Conservation (phyloP, 2,329 filamentous ascomycete species). For the Venturiaceae sp. region DNA sequence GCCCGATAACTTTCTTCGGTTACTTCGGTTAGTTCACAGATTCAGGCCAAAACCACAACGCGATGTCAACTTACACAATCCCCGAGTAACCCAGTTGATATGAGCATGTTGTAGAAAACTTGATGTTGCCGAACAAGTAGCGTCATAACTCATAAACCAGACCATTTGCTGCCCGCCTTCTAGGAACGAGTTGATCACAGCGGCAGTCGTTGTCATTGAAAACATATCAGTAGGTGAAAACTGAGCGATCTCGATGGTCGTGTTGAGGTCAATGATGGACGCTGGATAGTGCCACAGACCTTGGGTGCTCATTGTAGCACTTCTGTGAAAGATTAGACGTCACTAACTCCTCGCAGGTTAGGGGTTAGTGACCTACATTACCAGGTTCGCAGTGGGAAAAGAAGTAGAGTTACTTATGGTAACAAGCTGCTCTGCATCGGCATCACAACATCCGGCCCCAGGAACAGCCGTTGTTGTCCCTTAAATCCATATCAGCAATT, state of each 20-base stretch:
- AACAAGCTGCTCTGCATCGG: slow-evolving; percentile 39
- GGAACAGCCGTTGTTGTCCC: slow-evolving; percentile 16
- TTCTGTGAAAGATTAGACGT: too few relatives aligned
- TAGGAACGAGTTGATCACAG: slow-evolving; percentile 46
- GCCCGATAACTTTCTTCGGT: too few relatives aligned
- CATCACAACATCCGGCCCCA: slow-evolving; percentile 35
- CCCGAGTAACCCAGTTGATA: slow-evolving; percentile 47
- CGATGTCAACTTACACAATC: too few relatives aligned
- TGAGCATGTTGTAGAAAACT: slow-evolving; percentile 47
- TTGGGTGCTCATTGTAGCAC: slow-evolving; percentile 34
- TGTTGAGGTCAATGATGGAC: slow-evolving; percentile 37
- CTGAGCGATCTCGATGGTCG: slow-evolving; percentile 38
- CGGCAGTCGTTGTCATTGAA: slow-evolving; percentile 32
- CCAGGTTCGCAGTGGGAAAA: slow-evolving; percentile 43
- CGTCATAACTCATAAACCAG: slow-evolving; percentile 41
- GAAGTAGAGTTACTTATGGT: slow-evolving; percentile 39
- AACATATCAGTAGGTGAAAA: slow-evolving; percentile 33
- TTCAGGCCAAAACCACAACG: too few relatives aligned
- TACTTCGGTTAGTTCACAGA: too few relatives aligned
- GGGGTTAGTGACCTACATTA: too few relatives aligned
- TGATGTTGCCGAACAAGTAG: slow-evolving; percentile 36
- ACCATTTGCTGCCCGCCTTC: slow-evolving; percentile 44
- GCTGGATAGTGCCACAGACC: slow-evolving; percentile 49
- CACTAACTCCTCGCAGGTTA: too few relatives aligned
- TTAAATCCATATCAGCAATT: too few relatives aligned